phyloP scores from a whole-genome alignment of 2,329 filamentous ascomycete species.

The Stenocarpella maydis region DNA sequence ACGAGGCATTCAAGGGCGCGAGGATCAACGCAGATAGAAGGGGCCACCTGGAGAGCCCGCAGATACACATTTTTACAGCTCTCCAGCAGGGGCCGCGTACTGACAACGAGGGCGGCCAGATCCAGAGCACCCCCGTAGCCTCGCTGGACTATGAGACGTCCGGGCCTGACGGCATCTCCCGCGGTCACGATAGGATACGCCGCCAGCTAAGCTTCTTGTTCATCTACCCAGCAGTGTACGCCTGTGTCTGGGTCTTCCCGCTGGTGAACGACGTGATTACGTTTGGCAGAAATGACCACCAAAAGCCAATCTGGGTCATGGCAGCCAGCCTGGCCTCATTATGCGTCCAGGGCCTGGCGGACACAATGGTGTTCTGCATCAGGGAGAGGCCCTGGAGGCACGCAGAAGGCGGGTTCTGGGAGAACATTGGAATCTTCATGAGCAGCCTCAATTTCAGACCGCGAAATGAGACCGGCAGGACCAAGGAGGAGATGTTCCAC shows the following conservation, averaged over 20 bases:
- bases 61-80: conserved; percentile 37
- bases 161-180: conserved; percentile 40
- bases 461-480: conserved; percentile 49
- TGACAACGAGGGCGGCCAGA: not conserved
- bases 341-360: conserved; percentile 71
- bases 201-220: conserved; percentile 77
- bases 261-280: conserved; percentile 66
- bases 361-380: conserved; percentile 72
- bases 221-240: conserved; percentile 78
- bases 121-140: not conserved
- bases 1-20: not conserved
- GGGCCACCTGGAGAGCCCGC: conserved; percentile 24
- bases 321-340: conserved; percentile 65
- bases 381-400: conserved; percentile 77
- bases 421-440: conserved; percentile 39
- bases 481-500: conserved; percentile 60
- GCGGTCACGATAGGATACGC: conserved; percentile 64
- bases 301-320: conserved; percentile 61
- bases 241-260: conserved; percentile 76
- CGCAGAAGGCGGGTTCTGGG: conserved; percentile 50
- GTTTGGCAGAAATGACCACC: not conserved
- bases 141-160: conserved; percentile 20
- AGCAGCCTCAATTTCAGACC: conserved; percentile 20
- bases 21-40: not conserved
- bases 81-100: conserved; percentile 36